Evolutionary conservation across 2,329 filamentous ascomycete species (phyloP), one percentile per base, ranked within the genome.

Genomic region (Colletotrichum lupini): DNA sequence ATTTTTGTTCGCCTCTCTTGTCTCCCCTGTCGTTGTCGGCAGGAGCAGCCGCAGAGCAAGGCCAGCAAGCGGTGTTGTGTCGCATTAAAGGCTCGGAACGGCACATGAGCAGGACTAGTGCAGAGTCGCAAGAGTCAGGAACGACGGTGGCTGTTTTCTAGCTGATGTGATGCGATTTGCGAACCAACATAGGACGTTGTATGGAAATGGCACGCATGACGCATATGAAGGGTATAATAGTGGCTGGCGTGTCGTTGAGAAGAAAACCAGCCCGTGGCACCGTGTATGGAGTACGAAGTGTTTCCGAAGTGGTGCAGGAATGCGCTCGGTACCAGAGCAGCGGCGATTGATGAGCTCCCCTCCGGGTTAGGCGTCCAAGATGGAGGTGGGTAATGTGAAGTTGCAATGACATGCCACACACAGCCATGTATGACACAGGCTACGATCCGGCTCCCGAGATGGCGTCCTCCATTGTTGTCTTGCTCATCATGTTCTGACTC

Each of bases 111-210:
- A 65, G 14, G 24, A 65, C 32, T 67, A 37, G 42, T 26, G 26
- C 59, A 14, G 53, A 35, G 57, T 56, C 14, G 64, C 64, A 58
- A 62, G 58, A 49, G 57, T 28, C 68, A 60, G 57, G 28, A 67
- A 46, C 55, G 42, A 35, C 12, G 26, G 24, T 68, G 46, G 67
- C 32, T 46, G 59, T 69, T 42, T 32, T 46, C 66, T 59, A 30
- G 58, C 28, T 60, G 69, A 60, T 63, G 56, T 35, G 32, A 53
- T 58, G 30, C 65, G 59, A 72, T 55, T 72, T 58, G 59, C 59
- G 56, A 67, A 26, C 35, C 59, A 30, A 35, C 60, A 22, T 56
- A 42, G 19, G 55, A 55, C 35, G 53, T 22, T 11, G n/a, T 49
- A 4, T 49, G 42, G 42, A 32, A 61, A n/a, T 30, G 59, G 52